Conservation (phyloP, 1,284 basidiomycete genomes). For the Chiua sp. region DNA sequence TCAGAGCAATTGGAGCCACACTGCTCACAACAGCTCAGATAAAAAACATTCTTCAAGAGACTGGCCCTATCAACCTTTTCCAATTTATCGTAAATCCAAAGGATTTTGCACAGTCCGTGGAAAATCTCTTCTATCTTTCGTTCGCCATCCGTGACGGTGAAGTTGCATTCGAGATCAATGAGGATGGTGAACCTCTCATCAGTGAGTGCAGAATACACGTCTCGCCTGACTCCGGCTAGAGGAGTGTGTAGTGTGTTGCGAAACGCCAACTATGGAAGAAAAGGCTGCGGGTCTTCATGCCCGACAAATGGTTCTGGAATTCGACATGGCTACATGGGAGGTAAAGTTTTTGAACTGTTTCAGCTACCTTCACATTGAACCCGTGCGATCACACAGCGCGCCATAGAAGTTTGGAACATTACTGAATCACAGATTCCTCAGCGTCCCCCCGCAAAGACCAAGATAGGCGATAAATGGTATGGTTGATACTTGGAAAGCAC, state of each 20-base stretch:
- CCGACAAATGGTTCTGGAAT: conserved; percentile 85
- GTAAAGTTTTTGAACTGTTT: conserved; percentile 46
- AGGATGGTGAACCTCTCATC: conserved; percentile 74
- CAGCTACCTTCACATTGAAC: neutral
- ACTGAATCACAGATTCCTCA: conserved; percentile 69
- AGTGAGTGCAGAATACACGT: conserved; percentile 53
- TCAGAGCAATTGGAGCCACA: neutral
- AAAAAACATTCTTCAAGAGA: conserved; percentile 54
- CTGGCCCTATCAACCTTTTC: conserved; percentile 75
- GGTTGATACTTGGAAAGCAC: conserved; percentile 43
- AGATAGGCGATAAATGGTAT: conserved; percentile 71
- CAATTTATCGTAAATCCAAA: conserved; percentile 85
- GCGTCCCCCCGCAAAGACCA: conserved; percentile 58
- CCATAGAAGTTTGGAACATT: conserved; percentile 84
- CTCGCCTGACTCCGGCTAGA: conserved; percentile 2
- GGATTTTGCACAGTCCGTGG: conserved; percentile 90
- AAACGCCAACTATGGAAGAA: conserved; percentile 68
- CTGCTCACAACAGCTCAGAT: conserved; percentile 47
- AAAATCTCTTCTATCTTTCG: conserved; percentile 93
- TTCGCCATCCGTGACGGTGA: conserved; percentile 89
- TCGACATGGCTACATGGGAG: conserved; percentile 84
- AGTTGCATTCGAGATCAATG: conserved; percentile 68
- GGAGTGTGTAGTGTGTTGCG: conserved; percentile 56
- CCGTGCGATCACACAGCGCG: conserved; percentile 51
- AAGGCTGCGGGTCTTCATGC: conserved; percentile 69